phyloP scores from a whole-genome alignment of 148 eudicot species.

The Pharnaceum exiguum region DNA sequence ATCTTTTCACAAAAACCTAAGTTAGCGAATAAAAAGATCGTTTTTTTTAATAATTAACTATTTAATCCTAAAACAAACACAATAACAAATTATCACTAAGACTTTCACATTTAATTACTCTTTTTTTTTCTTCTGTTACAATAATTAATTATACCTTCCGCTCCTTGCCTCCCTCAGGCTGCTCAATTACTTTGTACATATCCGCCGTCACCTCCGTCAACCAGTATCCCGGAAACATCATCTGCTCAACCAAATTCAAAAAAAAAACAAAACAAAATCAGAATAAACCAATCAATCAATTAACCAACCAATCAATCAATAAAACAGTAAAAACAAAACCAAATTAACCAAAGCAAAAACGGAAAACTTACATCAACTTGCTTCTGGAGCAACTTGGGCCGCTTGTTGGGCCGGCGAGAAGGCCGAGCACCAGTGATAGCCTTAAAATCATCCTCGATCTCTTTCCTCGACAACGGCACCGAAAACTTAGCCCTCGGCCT shows the following conservation, averaged over 20 bases:
- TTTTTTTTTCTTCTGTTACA: no score
- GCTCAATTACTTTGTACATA: slow-evolving; percentile 32
- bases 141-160: slow-evolving; percentile 14
- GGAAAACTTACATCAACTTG: slow-evolving; percentile 32
- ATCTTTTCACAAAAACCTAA: not conserved
- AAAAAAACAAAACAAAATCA: no score
- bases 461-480: slow-evolving; percentile 22
- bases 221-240: slow-evolving; percentile 32
- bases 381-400: slow-evolving; percentile 24
- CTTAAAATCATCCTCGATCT: slow-evolving; percentile 32
- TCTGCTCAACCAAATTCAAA: slow-evolving; percentile 12
- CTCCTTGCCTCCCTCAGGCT: slow-evolving; percentile 15
- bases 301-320: not conserved
- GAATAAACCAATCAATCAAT: not conserved
- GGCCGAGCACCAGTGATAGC: slow-evolving; percentile 29
- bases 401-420: slow-evolving; percentile 32
- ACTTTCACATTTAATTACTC: no score
- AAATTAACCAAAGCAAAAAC: not conserved
- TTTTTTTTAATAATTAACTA: no score
- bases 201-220: slow-evolving; percentile 36
- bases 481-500: slow-evolving; percentile 26
- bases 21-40: no score
- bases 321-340: slow-evolving; percentile 1
- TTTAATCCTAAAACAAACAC: no score
- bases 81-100: no score